phyloP scores from a whole-genome alignment of 371 early-diverging fungal species.

The Batrachochytrium dendrobatidis region DNA sequence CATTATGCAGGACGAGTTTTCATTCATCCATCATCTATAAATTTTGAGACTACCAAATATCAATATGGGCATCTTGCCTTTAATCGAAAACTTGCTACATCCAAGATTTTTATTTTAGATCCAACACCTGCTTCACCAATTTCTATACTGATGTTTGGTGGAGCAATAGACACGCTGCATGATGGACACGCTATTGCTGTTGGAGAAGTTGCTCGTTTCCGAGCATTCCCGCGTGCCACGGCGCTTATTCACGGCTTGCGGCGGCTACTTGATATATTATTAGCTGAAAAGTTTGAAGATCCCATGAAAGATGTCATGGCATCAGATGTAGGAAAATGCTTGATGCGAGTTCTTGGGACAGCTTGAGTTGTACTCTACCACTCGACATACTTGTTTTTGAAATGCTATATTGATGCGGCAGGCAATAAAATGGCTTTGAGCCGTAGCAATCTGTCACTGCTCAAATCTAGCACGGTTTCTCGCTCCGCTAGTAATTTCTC shows the following conservation, averaged over 20 bases:
- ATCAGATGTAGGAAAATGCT: not conserved
- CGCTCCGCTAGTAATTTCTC: not conserved
- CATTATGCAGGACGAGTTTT: slow-evolving; percentile 56
- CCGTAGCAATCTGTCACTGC: not conserved
- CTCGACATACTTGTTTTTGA: not conserved
- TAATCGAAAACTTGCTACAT: slow-evolving; percentile 58
- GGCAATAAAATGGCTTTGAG: not conserved
- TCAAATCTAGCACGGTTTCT: not conserved
- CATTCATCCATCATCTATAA: slow-evolving; percentile 68
- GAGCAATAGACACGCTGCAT: slow-evolving; percentile 61
- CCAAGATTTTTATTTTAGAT: slow-evolving; percentile 71
- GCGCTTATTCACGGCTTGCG: slow-evolving; percentile 68
- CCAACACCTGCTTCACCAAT: slow-evolving; percentile 51
- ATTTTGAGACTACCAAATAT: slow-evolving; percentile 54
- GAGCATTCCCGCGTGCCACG: slow-evolving; percentile 75
- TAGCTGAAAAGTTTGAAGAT: slow-evolving; percentile 64
- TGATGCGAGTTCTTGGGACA: not conserved
- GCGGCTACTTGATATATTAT: slow-evolving; percentile 51
- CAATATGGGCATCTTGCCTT: slow-evolving; percentile 61
- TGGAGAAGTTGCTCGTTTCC: slow-evolving; percentile 55
- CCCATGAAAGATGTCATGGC: slow-evolving; percentile 45
- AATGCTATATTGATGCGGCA: not conserved
- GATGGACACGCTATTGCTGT: slow-evolving; percentile 53
- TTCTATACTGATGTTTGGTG: slow-evolving; percentile 67
- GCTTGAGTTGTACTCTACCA: not conserved